phyloP scores from a whole-genome alignment of 2,329 filamentous ascomycete genomes.

The Fusarium sacchari region DNA sequence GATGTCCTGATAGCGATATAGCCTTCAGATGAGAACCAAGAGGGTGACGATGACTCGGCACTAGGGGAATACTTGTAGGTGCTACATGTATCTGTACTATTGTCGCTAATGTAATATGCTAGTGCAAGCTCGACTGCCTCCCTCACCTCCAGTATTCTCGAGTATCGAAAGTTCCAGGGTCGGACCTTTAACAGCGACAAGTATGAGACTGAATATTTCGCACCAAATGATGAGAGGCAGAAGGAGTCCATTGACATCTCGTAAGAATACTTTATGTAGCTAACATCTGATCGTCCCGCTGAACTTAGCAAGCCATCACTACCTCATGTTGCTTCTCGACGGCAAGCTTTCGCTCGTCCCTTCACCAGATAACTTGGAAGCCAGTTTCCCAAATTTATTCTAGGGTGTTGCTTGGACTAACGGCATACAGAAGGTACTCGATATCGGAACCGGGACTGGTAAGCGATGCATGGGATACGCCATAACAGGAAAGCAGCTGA shows the following conservation, averaged over 20 bases:
- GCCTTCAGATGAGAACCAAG: not conserved
- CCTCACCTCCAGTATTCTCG: conserved; percentile 6
- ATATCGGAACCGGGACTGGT: not conserved
- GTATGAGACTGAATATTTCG: not conserved
- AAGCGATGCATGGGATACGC: rapidly evolving
- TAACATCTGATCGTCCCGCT: not conserved
- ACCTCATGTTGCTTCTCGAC: not conserved
- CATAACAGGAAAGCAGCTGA: rapidly evolving
- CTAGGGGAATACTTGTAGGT: not conserved
- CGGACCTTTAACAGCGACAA: conserved; percentile 2
- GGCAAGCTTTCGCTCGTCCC: not conserved
- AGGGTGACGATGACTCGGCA: not conserved
- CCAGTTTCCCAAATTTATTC: rapidly evolving
- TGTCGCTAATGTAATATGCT: not conserved
- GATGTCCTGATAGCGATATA: not conserved
- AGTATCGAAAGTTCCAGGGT: conserved; percentile 8
- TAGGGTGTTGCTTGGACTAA: not conserved
- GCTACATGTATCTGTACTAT: rapidly evolving
- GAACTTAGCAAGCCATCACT: not conserved
- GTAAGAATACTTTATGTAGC: not conserved
- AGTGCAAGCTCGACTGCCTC: conserved; percentile 6
- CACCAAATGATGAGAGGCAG: conserved; percentile 11
- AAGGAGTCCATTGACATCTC: conserved; percentile 15
- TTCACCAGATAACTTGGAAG: not conserved
- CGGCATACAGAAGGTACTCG: not conserved